Evolutionary conservation across 345 rosid genomes (phyloP).

Genomic region (Eucalyptus brandiana): DNA sequence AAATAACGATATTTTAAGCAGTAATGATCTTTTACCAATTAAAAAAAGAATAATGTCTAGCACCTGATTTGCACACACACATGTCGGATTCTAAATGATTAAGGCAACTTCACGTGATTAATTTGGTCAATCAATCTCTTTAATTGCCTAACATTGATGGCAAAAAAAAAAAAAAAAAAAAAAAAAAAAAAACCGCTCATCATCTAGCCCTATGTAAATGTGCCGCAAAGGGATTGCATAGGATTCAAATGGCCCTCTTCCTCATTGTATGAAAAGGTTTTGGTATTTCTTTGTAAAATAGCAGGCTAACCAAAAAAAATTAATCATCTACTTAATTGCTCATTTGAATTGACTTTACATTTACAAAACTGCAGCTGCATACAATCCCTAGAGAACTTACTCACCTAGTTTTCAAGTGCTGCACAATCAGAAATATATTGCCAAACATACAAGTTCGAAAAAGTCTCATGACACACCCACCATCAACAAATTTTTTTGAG

Average conservation of each 20-base stretch:
- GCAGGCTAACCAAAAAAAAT: too few relatives aligned
- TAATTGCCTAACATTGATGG: background rate
- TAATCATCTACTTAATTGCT: too few relatives aligned
- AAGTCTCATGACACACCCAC: background rate
- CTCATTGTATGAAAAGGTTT: too few relatives aligned
- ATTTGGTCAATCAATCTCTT: background rate
- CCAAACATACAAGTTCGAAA: background rate
- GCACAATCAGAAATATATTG: background rate
- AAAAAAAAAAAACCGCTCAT: too few relatives aligned
- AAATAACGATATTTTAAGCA: accelerated
- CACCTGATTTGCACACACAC: background rate
- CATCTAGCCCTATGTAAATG: too few relatives aligned
- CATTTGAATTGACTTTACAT: too few relatives aligned
- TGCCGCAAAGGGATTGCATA: too few relatives aligned
- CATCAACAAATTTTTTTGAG: background rate
- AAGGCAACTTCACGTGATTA: background rate
- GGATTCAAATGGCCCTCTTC: background rate
- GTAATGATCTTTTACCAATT: background rate
- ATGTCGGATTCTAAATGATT: background rate
- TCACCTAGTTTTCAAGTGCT: background rate
- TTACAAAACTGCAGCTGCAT: background rate
- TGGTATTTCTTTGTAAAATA: too few relatives aligned
- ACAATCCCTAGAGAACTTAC: background rate
- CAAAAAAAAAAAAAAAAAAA: background rate
- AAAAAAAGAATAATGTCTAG: background rate